Percentiles rank a stretch among this genome's conserved stretches.
phyloP scores from a whole-genome alignment of 140 eudicot species.

The Erigeron philadelphicus region DNA sequence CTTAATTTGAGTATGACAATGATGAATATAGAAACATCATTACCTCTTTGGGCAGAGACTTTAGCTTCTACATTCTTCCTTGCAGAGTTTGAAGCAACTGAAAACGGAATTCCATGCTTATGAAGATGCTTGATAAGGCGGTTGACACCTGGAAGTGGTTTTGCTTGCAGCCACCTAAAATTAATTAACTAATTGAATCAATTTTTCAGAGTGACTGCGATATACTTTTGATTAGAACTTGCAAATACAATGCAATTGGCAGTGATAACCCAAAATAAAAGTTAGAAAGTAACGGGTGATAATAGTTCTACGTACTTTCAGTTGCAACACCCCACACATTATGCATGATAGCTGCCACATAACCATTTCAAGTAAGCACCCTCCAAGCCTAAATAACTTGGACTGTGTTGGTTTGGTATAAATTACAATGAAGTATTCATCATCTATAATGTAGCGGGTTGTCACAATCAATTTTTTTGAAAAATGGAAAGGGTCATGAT shows the following conservation, averaged over 20 bases:
- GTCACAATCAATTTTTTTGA: too few species aligned
- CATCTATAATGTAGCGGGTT: too few species aligned
- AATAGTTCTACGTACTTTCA: too few species aligned
- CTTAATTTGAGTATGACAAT: neutral
- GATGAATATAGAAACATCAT: neutral
- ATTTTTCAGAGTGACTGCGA: conserved; percentile 9
- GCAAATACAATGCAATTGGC: neutral
- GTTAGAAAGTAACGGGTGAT: neutral
- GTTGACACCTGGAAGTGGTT: conserved; percentile 83
- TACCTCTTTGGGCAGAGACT: conserved; percentile 65
- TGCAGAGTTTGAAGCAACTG: conserved; percentile 77
- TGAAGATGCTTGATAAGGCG: conserved; percentile 77
- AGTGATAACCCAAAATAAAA: neutral
- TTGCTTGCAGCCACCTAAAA: conserved; percentile 67
- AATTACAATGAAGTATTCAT: too few species aligned
- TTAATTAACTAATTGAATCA: conserved; percentile 19
- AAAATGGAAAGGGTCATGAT: too few species aligned
- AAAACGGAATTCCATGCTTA: conserved; percentile 54
- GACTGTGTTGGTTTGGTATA: too few species aligned
- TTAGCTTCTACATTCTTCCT: conserved; percentile 50
- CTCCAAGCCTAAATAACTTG: too few species aligned
- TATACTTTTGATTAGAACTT: neutral
- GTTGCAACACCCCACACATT: neutral
- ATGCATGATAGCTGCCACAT: neutral
- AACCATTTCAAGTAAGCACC: neutral